Percentiles rank a stretch among this genome's conserved stretches.
Evolutionary conservation across 2,329 filamentous ascomycete genomes (phyloP).

Genomic region (Fusarium sp.): DNA sequence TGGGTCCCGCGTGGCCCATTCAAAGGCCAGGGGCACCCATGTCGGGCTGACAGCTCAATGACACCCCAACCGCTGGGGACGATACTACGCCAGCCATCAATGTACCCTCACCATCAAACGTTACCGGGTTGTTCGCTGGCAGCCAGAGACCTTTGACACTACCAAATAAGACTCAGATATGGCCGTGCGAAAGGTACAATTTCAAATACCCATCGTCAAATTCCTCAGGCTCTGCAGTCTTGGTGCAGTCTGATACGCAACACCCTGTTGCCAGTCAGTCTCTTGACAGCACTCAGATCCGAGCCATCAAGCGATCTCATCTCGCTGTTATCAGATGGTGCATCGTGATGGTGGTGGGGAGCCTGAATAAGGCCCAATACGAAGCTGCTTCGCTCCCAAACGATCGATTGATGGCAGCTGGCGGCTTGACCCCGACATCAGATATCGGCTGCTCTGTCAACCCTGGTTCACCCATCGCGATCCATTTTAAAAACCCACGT

Average conservation of each 20-base stretch:
- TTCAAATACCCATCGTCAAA: constrained; percentile 7
- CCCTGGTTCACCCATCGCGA: not conserved
- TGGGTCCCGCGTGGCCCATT: not conserved
- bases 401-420: not conserved
- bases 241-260: not conserved
- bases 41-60: not conserved
- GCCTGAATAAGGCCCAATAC: not conserved
- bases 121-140: not conserved
- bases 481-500: not conserved
- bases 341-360: not conserved
- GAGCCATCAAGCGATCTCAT: not conserved
- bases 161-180: not conserved
- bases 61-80: constrained; percentile 6
- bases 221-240: not conserved
- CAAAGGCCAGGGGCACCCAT: constrained; percentile 10
- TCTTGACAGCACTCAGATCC: not conserved
- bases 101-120: not conserved
- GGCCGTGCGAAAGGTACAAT: not conserved
- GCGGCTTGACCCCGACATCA: not conserved
- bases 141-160: not conserved
- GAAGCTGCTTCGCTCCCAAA: constrained; percentile 1
- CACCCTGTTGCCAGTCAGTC: not conserved
- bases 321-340: constrained; percentile 3
- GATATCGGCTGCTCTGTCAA: constrained; percentile 1
- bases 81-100: constrained; percentile 3